Evolutionary conservation across 1,284 basidiomycete species (phyloP).

Genomic region (Fistulina hepatica): DNA sequence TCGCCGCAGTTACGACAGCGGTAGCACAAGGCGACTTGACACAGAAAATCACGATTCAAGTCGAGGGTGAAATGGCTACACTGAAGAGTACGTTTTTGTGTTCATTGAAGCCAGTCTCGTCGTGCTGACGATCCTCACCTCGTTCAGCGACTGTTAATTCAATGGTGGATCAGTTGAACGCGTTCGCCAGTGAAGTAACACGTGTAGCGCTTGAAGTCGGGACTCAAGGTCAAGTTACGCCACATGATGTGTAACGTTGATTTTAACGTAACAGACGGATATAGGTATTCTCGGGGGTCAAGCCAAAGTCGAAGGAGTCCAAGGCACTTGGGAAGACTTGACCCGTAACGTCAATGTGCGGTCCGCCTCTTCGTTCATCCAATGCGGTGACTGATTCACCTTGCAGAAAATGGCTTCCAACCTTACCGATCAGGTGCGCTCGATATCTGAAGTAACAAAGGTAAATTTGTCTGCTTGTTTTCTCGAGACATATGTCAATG

Average conservation of each 20-base stretch:
- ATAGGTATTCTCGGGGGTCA: slow-evolving; percentile 58
- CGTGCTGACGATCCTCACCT: slow-evolving; percentile 1
- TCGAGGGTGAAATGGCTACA: slow-evolving; percentile 73
- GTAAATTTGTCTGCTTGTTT: too few relatives aligned
- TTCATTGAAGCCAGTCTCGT: too few relatives aligned
- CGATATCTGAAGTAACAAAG: slow-evolving; percentile 13
- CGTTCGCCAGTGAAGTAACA: slow-evolving; percentile 92
- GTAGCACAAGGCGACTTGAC: slow-evolving; percentile 85
- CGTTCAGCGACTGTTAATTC: slow-evolving; percentile 10
- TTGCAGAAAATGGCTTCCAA: slow-evolving; percentile 15
- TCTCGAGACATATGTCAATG: too few relatives aligned
- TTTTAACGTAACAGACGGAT: too few relatives aligned
- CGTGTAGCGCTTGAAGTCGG: slow-evolving; percentile 88
- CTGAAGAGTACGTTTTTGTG: slow-evolving; percentile 34
- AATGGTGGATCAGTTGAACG: slow-evolving; percentile 52
- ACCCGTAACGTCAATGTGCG: slow-evolving; percentile 10
- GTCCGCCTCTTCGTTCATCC: neutral
- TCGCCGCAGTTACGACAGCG: slow-evolving; percentile 87
- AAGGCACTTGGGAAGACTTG: slow-evolving; percentile 5
- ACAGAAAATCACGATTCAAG: slow-evolving; percentile 62
- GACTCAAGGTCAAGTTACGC: slow-evolving; percentile 37
- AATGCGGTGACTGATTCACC: slow-evolving; percentile 18
- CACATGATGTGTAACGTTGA: neutral
- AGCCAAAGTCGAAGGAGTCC: slow-evolving; percentile 5
- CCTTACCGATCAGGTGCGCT: slow-evolving; percentile 14